phyloP scores from a whole-genome alignment of 306 rosid genomes.

The Nissolia schottii region DNA sequence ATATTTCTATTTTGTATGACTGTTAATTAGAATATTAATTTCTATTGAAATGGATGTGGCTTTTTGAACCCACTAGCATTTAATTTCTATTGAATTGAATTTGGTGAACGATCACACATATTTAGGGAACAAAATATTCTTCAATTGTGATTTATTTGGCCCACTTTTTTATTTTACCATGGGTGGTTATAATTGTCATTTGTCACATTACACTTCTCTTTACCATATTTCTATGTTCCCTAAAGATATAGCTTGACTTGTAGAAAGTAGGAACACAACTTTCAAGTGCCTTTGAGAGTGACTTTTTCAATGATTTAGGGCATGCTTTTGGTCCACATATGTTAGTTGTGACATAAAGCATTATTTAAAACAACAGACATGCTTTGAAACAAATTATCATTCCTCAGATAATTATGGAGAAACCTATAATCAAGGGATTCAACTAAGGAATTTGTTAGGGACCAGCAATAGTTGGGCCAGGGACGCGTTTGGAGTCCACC shows the following conservation, averaged over 20 bases:
- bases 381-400: background rate
- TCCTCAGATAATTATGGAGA: background rate
- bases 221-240: background rate
- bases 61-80: background rate
- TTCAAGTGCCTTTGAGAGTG: background rate
- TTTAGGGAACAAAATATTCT: background rate
- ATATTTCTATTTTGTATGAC: background rate
- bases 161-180: background rate
- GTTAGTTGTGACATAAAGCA: background rate
- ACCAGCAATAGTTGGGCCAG: too few species aligned
- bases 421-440: background rate
- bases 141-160: background rate
- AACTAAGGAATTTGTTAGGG: background rate
- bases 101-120: background rate
- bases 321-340: background rate
- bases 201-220: background rate
- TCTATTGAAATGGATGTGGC: background rate
- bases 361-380: background rate
- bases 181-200: background rate
- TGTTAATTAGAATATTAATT: background rate
- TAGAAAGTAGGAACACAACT: background rate
- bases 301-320: background rate
- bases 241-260: background rate
- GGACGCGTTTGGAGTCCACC: too few species aligned
- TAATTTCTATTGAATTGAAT: conserved; percentile 2